A percentile compares a stretch with the other conserved stretches of the same genome.
phyloP scores from a whole-genome alignment of 2,329 filamentous ascomycete species.

The Cladosporium sp. region DNA sequence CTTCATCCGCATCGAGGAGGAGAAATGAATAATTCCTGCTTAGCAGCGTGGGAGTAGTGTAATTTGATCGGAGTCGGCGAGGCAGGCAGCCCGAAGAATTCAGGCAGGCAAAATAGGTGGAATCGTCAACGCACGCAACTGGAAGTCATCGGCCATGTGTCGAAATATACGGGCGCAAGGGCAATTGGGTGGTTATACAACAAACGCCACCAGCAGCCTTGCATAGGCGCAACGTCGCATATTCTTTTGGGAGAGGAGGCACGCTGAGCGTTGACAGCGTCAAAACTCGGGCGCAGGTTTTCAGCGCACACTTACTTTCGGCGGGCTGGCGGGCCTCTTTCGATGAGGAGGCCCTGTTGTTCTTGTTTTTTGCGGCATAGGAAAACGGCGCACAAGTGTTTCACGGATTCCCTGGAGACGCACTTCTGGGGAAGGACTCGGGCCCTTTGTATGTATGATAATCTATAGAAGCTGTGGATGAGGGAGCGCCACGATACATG shows the following conservation, averaged over 20 bases:
- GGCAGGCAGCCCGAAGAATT: not conserved
- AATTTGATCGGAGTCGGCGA: not conserved
- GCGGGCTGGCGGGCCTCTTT: not conserved
- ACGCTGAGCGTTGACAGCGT: not conserved
- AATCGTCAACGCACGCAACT: not conserved
- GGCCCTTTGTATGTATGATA: slow-evolving; percentile 19
- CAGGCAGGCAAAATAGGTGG: not conserved
- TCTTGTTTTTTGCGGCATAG: slow-evolving; percentile 5
- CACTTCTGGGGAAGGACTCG: not conserved
- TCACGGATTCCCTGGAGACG: slow-evolving; percentile 5
- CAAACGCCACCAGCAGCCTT: not conserved
- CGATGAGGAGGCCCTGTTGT: not conserved
- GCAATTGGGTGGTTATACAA: not conserved
- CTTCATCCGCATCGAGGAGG: slow-evolving; percentile 52
- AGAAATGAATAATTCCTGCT: slow-evolving; percentile 24
- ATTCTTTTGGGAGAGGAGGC: not conserved
- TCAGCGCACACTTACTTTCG: not conserved
- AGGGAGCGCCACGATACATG: not conserved
- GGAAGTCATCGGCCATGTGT: not conserved
- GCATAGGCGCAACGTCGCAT: not conserved
- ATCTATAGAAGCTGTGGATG: slow-evolving; percentile 13
- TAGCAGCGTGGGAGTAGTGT: not conserved
- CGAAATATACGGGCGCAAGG: not conserved
- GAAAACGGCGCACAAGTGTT: slow-evolving; percentile 10
- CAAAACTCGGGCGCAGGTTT: not conserved